A percentile compares a stretch with the other conserved stretches of the same genome.
Conservation (phyloP, 768 basidiomycete genomes). For the Gyrodon lividus region DNA sequence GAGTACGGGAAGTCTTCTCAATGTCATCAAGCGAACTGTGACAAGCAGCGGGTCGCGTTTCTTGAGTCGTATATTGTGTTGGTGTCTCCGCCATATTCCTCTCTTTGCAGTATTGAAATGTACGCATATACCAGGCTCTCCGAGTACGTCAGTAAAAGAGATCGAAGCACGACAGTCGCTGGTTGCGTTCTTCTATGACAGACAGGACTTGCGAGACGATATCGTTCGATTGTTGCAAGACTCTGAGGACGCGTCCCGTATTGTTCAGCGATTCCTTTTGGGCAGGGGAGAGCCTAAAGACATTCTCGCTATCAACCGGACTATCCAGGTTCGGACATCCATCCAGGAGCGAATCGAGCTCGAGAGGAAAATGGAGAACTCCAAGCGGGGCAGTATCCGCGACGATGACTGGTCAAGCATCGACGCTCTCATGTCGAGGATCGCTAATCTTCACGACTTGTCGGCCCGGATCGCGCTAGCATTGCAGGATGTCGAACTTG, state of each 20-base stretch:
- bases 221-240: conserved; percentile 52
- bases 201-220: conserved; percentile 65
- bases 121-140: conserved; percentile 58
- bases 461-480: conserved; percentile 55
- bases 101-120: conserved; percentile 13
- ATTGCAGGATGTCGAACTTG: conserved; percentile 33
- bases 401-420: conserved; percentile 56
- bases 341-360: conserved; percentile 51
- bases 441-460: conserved; percentile 53
- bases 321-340: conserved; percentile 57
- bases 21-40: conserved; percentile 70
- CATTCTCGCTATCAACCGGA: conserved; percentile 59
- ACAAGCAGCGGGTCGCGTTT: conserved; percentile 78
- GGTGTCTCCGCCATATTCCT: conserved; percentile 21
- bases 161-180: conserved; percentile 76
- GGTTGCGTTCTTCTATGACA: conserved; percentile 64
- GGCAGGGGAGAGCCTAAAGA: conserved; percentile 67
- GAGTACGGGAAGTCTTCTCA: conserved; percentile 68
- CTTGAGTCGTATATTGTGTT: conserved; percentile 77
- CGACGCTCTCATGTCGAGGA: conserved; percentile 49
- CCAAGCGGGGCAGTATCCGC: conserved; percentile 20
- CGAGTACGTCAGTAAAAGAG: conserved; percentile 71
- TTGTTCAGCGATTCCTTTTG: conserved; percentile 74
- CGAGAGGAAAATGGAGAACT: conserved; percentile 54
- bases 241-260: conserved; percentile 69